Conservation (phyloP, 1,284 basidiomycete genomes). For the Melanopsichium pennsylvanicum region DNA sequence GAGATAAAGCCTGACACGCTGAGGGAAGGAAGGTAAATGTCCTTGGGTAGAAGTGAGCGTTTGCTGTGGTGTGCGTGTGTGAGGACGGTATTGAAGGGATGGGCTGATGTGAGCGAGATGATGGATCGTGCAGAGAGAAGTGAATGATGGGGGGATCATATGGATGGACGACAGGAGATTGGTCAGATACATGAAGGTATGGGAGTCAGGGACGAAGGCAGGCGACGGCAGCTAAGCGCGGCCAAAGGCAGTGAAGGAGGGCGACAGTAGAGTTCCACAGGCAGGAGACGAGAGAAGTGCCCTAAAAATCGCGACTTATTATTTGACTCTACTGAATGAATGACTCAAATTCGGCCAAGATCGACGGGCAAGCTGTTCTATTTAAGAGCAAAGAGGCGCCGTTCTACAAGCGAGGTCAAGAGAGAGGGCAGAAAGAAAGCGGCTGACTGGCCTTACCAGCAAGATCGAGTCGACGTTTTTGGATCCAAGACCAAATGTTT, state of each 20-base stretch:
- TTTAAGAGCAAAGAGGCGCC: neutral
- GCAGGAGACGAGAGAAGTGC: slow-evolving; percentile 7
- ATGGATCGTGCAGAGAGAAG: neutral
- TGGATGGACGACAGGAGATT: neutral
- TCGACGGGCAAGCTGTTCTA: neutral
- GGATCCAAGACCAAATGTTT: too few relatives aligned
- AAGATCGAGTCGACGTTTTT: too few relatives aligned
- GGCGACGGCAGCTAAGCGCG: too few relatives aligned
- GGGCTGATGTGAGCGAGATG: neutral
- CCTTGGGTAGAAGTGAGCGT: too few relatives aligned
- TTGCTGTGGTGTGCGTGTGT: too few relatives aligned
- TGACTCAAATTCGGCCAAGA: neutral
- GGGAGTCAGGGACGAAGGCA: neutral
- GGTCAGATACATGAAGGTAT: slow-evolving; percentile 12
- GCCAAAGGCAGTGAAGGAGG: too few relatives aligned
- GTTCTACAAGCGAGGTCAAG: neutral
- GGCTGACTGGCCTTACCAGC: too few relatives aligned
- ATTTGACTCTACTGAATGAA: slow-evolving; percentile 3
- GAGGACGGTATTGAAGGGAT: neutral
- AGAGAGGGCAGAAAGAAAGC: neutral
- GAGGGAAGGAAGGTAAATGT: too few relatives aligned
- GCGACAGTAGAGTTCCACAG: neutral
- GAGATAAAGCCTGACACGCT: too few relatives aligned
- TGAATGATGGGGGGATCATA: neutral
- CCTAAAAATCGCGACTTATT: slow-evolving; percentile 21